Evolutionary conservation across 2,329 filamentous ascomycete species (phyloP).

Genomic region (Fusarium burgessii): DNA sequence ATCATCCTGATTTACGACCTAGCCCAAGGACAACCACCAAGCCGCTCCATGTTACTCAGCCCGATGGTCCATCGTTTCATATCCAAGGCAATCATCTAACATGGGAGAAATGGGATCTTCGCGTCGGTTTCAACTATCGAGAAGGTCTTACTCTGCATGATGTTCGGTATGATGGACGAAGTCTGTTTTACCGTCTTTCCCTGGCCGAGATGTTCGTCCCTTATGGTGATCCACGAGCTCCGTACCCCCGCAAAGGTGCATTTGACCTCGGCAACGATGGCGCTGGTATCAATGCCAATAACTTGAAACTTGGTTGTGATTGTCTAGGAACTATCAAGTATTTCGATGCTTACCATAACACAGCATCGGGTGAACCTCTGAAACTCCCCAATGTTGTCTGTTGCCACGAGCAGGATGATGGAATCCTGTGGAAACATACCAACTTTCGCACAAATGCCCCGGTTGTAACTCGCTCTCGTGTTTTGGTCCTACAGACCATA

Average conservation of each 20-base stretch:
- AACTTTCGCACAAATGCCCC: slow-evolving; percentile 69
- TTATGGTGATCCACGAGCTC: slow-evolving; percentile 65
- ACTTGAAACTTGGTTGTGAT: slow-evolving; percentile 74
- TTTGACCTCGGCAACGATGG: slow-evolving; percentile 78
- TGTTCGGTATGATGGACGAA: slow-evolving; percentile 72
- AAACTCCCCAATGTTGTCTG: slow-evolving; percentile 53
- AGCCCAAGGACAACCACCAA: slow-evolving; percentile 46
- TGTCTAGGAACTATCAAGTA: slow-evolving; percentile 63
- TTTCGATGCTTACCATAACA: slow-evolving; percentile 52
- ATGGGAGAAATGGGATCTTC: slow-evolving; percentile 76
- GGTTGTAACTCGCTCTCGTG: slow-evolving; percentile 65
- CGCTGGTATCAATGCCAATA: slow-evolving; percentile 73
- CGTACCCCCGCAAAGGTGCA: slow-evolving; percentile 73
- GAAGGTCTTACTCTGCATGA: slow-evolving; percentile 78
- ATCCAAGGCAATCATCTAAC: slow-evolving; percentile 59
- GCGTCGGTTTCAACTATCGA: slow-evolving; percentile 75
- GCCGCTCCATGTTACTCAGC: slow-evolving; percentile 49
- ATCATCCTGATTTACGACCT: slow-evolving; percentile 48
- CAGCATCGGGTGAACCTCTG: slow-evolving; percentile 47
- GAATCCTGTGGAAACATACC: slow-evolving; percentile 72
- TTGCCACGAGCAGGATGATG: slow-evolving; percentile 56
- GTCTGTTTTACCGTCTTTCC: slow-evolving; percentile 72
- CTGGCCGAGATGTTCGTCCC: slow-evolving; percentile 76
- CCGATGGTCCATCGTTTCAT: slow-evolving; percentile 50
- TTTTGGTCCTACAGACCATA: slow-evolving; percentile 71